Base-by-base conservation (phyloP, 345 rosid genomes). In the Barbarea vulgaris region DNA sequence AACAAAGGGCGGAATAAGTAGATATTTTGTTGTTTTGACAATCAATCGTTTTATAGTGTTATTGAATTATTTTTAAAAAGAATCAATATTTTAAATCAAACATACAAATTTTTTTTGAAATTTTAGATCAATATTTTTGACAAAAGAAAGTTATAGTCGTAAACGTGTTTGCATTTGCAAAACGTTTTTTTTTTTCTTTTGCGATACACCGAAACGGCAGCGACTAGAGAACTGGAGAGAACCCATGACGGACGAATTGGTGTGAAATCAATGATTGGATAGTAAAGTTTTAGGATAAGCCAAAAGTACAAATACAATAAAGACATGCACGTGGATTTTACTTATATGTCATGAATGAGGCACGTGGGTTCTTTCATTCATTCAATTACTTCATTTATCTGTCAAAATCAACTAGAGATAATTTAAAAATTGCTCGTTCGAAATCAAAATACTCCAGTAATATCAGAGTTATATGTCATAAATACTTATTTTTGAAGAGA, bases 311-410 rank as follows among this genome's bases (percentile, higher is more conserved):
- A 31, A 0, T 31, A 31, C 34, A 54, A 4, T 39, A 54, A 68
- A 39, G 63, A 1, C 63, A 68, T 68, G 53, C 63, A 68, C 63
- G 73, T 54, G 73, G 25, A 39, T 8, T 8, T 25, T 24, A 54
- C 61, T 11, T n/a, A 7, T 39, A 54, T 39, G 41, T 39, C 62
- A 67, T 67, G 17, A 67, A 53, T 53, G 62, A 25, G 39, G 8
- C 63, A 54, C 62, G 73, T 68, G 73, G 73, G 73, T 17, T 37
- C 8, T 67, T 42, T 44, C 19, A 15, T 33, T 37, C 50, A 67
- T 24, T 53, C 72, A 54, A 11, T 67, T 21, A 36, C 48, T 25
- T 52, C 33, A 67, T 67, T 52, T 52, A 36, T 52, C 50, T 53
- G 11, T 52, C 36, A 7, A 67, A 33, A 34, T 22, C 59, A 8